Evolutionary conservation across 2,329 filamentous ascomycete genomes (phyloP).

Genomic region (Alternaria dauci): DNA sequence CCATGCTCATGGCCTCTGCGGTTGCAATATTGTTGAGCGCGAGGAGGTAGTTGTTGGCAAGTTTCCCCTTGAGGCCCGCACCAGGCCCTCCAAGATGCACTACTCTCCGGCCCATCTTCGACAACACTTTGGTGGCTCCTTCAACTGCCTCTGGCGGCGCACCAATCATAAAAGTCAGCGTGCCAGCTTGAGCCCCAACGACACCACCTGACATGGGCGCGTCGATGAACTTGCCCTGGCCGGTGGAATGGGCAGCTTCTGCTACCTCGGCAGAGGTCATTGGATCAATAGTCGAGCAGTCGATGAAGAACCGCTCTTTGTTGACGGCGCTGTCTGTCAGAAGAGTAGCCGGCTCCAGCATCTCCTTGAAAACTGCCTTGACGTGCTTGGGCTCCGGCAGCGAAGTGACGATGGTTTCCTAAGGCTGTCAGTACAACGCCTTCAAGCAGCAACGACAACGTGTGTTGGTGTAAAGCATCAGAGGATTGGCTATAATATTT

Average conservation of each 20-base stretch:
- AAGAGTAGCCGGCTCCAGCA: constrained; percentile 69
- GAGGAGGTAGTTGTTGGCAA: constrained; percentile 96
- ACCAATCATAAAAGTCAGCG: constrained; percentile 96
- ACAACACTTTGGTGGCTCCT: constrained; percentile 72
- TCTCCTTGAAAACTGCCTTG: constrained; percentile 78
- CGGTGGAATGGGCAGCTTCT: constrained; percentile 69
- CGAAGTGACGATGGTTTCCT: constrained; percentile 89
- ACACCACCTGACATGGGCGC: constrained; percentile 98
- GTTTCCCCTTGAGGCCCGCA: constrained; percentile 86
- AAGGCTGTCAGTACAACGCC: constrained; percentile 30
- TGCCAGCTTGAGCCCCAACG: constrained; percentile 85
- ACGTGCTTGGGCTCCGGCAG: constrained; percentile 91
- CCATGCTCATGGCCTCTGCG: constrained; percentile 72
- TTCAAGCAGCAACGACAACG: constrained; percentile 11
- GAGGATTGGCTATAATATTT: constrained; percentile 77
- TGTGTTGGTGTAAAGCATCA: constrained; percentile 55
- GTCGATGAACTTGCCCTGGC: constrained; percentile 83
- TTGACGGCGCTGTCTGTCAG: constrained; percentile 57
- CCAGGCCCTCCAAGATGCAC: constrained; percentile 87
- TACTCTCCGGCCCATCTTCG: constrained; percentile 85
- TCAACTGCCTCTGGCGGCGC: constrained; percentile 68
- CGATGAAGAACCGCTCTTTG: constrained; percentile 82
- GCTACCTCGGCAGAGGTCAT: constrained; percentile 82
- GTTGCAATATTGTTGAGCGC: constrained; percentile 88
- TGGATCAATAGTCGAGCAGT: constrained; percentile 96